These are phyloP conservation scores for Penicillium paradoxum DNA, from an alignment of 495 filamentous ascomycete genomes.

Conservation along the genomic window DNA sequence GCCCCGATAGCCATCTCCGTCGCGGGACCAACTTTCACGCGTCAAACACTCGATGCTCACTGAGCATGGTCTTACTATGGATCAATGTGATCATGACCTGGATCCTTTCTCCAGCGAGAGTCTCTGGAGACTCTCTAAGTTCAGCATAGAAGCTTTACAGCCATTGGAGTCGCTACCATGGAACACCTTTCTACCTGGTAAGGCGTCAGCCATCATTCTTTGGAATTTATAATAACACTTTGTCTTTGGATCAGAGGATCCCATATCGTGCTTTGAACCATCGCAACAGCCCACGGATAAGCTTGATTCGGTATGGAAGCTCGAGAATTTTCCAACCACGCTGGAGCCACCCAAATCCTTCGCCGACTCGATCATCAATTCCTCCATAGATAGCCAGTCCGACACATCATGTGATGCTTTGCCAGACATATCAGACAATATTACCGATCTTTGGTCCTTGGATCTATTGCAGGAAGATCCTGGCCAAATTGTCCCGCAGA, in stretches of 20 bases:
- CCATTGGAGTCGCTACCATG: constrained; percentile 37
- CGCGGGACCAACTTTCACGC: constrained; percentile 17
- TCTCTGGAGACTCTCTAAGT: constrained; percentile 52
- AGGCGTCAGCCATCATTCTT: constrained; percentile 1
- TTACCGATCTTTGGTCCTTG: constrained; percentile 54
- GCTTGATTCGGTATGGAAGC: constrained; percentile 26
- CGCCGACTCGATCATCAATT: constrained; percentile 24
- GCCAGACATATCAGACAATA: constrained; percentile 17
- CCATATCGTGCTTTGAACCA: constrained; percentile 23
- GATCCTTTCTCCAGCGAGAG: constrained; percentile 70
- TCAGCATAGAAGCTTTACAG: constrained; percentile 38
- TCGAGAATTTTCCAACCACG: constrained; percentile 29
- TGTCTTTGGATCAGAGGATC: constrained; percentile 22
- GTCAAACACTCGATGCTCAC: constrained; percentile 8
- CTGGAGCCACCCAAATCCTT: constrained; percentile 14
- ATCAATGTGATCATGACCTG: constrained; percentile 41
- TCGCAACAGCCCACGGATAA: constrained; percentile 19
- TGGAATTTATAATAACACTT: background rate
- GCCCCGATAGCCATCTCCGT: constrained; percentile 18
- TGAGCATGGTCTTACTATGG: constrained; percentile 36
- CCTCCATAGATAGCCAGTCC: constrained; percentile 27
- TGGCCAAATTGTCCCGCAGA: constrained; percentile 37
- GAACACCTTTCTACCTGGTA: constrained; percentile 35
- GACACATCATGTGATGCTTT: constrained; percentile 4
- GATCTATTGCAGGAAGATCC: constrained; percentile 15